phyloP scores from a whole-genome alignment of 768 basidiomycete species.

The Mycena chlorophos region DNA sequence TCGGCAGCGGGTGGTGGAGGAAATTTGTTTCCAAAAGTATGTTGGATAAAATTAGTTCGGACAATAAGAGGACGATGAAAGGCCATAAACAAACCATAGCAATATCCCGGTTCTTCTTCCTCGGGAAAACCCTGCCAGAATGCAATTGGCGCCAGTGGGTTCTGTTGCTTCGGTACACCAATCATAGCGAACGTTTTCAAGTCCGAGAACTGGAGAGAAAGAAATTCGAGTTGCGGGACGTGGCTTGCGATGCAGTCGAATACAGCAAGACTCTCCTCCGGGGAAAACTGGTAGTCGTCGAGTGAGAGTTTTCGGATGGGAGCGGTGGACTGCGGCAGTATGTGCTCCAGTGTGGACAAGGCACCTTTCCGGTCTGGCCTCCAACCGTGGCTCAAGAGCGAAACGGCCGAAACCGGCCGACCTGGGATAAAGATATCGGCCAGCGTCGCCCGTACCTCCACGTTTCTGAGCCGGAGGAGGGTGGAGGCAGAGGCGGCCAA shows the following conservation, averaged over 20 bases:
- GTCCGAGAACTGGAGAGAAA: neutral
- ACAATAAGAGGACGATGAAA: no score
- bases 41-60: no score
- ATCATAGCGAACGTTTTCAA: no score
- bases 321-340: neutral
- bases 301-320: neutral
- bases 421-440: neutral
- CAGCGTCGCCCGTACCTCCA: neutral
- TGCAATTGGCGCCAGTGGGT: no score
- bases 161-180: no score
- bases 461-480: neutral
- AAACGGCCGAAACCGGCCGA: neutral
- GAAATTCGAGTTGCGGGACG: neutral
- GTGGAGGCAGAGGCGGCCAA: no score
- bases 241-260: neutral
- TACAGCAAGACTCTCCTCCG: neutral
- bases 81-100: neutral
- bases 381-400: neutral
- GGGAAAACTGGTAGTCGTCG: neutral
- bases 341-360: neutral
- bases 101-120: neutral
- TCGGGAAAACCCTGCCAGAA: neutral
- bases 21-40: neutral
- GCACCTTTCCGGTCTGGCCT: neutral
- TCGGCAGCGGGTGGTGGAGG: neutral